phyloP scores from a whole-genome alignment of 176 grass and related monocot species.

The Aegilops longissima region DNA sequence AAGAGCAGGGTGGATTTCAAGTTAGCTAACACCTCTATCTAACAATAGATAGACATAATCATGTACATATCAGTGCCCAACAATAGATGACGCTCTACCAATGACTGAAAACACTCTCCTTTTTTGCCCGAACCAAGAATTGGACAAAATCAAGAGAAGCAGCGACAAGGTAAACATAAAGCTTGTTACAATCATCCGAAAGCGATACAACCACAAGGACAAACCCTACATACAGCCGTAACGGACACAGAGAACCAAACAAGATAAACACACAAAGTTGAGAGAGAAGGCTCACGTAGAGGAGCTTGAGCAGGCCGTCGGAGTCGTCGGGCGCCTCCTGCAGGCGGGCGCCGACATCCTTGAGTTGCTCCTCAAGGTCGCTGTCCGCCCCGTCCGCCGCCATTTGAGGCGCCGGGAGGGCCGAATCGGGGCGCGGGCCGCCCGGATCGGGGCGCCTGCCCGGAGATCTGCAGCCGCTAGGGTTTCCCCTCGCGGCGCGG shows the following conservation, averaged over 20 bases:
- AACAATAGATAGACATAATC: no score
- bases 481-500: conserved; percentile 38
- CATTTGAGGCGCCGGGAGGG: conserved; percentile 13
- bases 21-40: not conserved
- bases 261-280: not conserved
- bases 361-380: conserved; percentile 33
- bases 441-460: conserved; percentile 18
- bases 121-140: not conserved
- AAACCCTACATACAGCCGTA: not conserved
- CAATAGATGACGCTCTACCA: not conserved
- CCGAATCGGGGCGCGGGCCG: not conserved
- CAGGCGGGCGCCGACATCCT: conserved; percentile 49
- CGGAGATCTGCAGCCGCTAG: conserved; percentile 49
- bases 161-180: not conserved
- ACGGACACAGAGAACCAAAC: not conserved
- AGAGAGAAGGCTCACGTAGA: conserved; percentile 42
- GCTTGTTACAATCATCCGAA: not conserved
- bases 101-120: not conserved
- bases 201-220: not conserved
- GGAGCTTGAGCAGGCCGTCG: conserved; percentile 54
- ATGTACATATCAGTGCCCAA: not conserved
- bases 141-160: not conserved
- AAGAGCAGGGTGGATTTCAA: conserved; percentile 6
- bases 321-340: conserved; percentile 34
- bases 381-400: not conserved